Evolutionary conservation across 2,329 filamentous ascomycete genomes (phyloP).

Genomic region (Apiospora hydei): DNA sequence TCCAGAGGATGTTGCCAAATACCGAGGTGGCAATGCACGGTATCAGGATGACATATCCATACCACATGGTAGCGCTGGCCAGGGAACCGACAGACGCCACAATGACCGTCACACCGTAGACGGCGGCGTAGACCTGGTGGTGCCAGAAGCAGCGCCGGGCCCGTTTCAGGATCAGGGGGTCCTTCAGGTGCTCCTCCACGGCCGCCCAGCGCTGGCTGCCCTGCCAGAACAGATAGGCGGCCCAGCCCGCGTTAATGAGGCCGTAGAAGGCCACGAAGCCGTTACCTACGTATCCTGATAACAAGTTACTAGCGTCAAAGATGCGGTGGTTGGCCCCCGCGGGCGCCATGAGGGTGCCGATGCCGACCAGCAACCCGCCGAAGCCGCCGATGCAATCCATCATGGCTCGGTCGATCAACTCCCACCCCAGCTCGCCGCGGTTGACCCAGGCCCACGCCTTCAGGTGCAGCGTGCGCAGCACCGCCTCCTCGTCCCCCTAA

Average conservation of each 20-base stretch:
- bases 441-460: conserved; percentile 48
- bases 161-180: conserved; percentile 36
- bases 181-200: conserved; percentile 36
- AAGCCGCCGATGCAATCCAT: conserved; percentile 60
- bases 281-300: conserved; percentile 65
- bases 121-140: conserved; percentile 52
- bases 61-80: conserved; percentile 58
- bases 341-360: conserved; percentile 62
- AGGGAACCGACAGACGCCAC: conserved; percentile 58
- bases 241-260: conserved; percentile 57
- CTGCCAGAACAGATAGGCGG: conserved; percentile 48
- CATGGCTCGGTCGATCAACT: conserved; percentile 56
- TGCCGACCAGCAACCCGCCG: conserved; percentile 56
- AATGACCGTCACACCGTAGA: conserved; percentile 54
- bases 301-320: conserved; percentile 56
- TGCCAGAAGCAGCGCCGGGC: conserved; percentile 46
- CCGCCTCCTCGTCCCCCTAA: conserved; percentile 19
- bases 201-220: conserved; percentile 48
- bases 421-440: conserved; percentile 56
- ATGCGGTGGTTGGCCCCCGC: conserved; percentile 52
- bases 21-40: conserved; percentile 57
- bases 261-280: conserved; percentile 56
- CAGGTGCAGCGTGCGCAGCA: conserved; percentile 39
- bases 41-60: conserved; percentile 58
- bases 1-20: conserved; percentile 57